phyloP scores from a whole-genome alignment of 176 grass and related monocot species.

The Coix lacrymajobi region DNA sequence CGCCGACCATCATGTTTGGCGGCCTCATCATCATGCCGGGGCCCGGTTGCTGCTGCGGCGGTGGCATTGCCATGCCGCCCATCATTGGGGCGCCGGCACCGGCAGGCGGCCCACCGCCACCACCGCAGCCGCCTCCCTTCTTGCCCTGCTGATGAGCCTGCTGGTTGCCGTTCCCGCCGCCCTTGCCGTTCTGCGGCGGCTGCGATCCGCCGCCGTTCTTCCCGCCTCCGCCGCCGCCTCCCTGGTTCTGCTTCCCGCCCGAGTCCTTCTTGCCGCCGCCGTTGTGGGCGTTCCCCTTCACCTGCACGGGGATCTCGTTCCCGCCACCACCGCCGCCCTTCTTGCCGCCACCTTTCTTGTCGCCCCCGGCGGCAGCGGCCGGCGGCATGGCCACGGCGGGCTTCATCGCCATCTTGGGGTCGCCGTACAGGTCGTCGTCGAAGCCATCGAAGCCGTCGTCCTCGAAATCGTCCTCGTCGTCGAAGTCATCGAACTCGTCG shows the following conservation, averaged over 20 bases:
- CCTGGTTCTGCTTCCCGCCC: constrained; percentile 50
- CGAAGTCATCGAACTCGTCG: constrained; percentile 49
- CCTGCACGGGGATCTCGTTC: constrained; percentile 37
- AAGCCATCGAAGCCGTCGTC: constrained; percentile 49
- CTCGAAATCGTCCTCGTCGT: constrained; percentile 43
- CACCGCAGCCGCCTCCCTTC: constrained; percentile 18
- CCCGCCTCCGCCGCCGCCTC: constrained; percentile 36
- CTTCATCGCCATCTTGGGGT: constrained; percentile 61
- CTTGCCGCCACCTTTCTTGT: constrained; percentile 53
- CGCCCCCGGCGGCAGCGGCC: constrained; percentile 10
- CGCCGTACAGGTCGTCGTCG: constrained; percentile 59
- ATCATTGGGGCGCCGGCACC: neutral
- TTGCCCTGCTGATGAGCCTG: constrained; percentile 21
- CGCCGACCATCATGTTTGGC: constrained; percentile 41
- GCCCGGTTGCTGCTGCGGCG: constrained; percentile 20
- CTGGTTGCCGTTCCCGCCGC: constrained; percentile 23
- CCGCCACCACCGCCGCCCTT: constrained; percentile 40
- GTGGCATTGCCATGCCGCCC: constrained; percentile 21
- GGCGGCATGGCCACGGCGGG: constrained; percentile 23
- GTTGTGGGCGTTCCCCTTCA: constrained; percentile 45
- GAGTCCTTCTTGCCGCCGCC: constrained; percentile 52
- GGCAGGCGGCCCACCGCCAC: neutral
- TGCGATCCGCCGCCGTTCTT: constrained; percentile 30
- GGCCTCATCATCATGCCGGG: constrained; percentile 32
- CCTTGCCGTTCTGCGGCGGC: constrained; percentile 42